Base-by-base conservation (phyloP, 2,329 filamentous ascomycete genomes). In the Aspergillus awamori region DNA sequence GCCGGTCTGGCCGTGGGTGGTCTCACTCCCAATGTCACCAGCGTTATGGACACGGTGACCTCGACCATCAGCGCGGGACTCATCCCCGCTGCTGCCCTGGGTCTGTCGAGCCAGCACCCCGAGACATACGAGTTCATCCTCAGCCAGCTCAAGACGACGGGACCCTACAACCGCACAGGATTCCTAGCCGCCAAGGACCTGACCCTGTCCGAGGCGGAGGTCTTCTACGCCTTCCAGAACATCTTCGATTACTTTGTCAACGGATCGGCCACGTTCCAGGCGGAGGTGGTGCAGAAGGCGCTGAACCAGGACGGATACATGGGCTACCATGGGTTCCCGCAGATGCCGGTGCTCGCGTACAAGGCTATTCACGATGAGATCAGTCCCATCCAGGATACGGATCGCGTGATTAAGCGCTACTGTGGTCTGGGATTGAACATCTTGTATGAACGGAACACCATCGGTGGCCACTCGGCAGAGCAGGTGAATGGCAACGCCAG, bases 281-380 rank as follows among this genome's bases (percentile, higher is more conserved):
- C 59, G 4, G 54, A 26, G 0, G 49, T 63, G 2, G 63, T 61
- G 17, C 57, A 54, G 33, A 59, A 63, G 13, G 49, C 63, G 8
- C 57, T 66, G 8, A 17, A 26, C 10, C 60, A 58, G 38, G 61
- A 61, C 8, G 63, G 63, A 2, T 55, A 60, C 24, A 64, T 68
- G 65, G 66, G 66, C 2, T 20, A 63, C 8, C 57, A 57, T 5
- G 62, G 57, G n/a, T 52, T 57, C 20, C 62, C 62, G 0, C 58
- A 36, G 22, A 26, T 49, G 28, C 62, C 60, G 0, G 5, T 64
- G 4, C 75, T 70, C 43, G 61, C 70, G 5, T 76, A 76, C 58
- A 73, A 77, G 51, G 69, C 73, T 3, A 63, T 69, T 8, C 59
- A 64, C 1, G 73, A 76, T 58, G 70, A 76, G 55, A 63, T 76